Conservation (phyloP, 495 filamentous ascomycete species). For the Pseudotulostoma volvatum region DNA sequence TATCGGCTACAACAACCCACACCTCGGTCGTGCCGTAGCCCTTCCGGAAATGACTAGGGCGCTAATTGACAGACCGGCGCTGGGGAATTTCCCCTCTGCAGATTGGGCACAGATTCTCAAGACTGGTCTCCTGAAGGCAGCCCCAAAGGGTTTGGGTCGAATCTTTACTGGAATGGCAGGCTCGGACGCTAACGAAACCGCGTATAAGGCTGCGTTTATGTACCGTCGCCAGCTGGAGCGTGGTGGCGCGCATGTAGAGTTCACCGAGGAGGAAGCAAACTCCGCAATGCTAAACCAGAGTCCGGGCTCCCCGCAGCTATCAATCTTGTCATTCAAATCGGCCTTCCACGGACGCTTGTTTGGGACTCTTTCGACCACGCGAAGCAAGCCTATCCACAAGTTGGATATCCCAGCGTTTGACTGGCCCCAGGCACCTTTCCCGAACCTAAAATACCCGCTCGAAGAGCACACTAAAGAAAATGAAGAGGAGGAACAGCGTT, state of each 20-base stretch:
- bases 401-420: constrained; percentile 96
- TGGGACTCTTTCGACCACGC: constrained; percentile 79
- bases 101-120: constrained; percentile 78
- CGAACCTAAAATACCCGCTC: constrained; percentile 76
- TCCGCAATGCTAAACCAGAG: constrained; percentile 72
- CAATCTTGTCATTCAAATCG: constrained; percentile 84
- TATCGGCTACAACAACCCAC: constrained; percentile 90
- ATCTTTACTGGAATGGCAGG: constrained; percentile 95
- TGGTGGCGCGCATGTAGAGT: constrained; percentile 66
- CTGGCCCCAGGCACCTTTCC: constrained; percentile 95
- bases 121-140: constrained; percentile 75
- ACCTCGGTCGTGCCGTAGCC: constrained; percentile 50
- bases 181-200: constrained; percentile 97
- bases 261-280: constrained; percentile 63
- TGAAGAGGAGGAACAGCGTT: constrained; percentile 62
- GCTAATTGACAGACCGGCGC: constrained; percentile 83
- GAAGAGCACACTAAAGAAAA: constrained; percentile 74
- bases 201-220: constrained; percentile 99
- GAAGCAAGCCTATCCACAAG: constrained; percentile 96
- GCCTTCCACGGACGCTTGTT: constrained; percentile 95
- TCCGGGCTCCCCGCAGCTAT: constrained; percentile 69
- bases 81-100: constrained; percentile 88
- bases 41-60: constrained; percentile 67
- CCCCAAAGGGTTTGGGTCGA: constrained; percentile 82
- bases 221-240: constrained; percentile 81